A percentile compares a stretch with the other conserved stretches of the same genome.
Conservation (phyloP, 1,284 basidiomycete genomes). For the Cutaneotrichosporon sp. region DNA sequence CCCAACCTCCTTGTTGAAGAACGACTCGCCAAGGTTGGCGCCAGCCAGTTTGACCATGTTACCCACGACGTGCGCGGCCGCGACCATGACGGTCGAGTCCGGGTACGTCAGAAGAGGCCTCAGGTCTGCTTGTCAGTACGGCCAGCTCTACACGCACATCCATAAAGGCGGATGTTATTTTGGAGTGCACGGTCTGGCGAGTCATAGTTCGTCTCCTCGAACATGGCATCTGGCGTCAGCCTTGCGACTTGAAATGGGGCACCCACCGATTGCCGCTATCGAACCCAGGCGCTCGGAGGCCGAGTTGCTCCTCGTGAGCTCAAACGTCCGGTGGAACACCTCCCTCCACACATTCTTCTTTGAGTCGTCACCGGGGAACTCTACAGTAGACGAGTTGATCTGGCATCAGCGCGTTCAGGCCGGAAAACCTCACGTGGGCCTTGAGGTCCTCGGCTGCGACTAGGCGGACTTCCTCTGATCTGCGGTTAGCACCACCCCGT, state of each 20-base stretch:
- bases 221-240: constrained; percentile 38
- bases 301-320: constrained; percentile 55
- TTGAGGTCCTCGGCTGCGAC: constrained; percentile 36
- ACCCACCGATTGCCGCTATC: constrained; percentile 54
- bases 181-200: constrained; percentile 49
- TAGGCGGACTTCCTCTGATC: constrained; percentile 22
- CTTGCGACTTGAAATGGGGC: background rate
- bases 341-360: constrained; percentile 53
- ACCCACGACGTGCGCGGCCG: constrained; percentile 48
- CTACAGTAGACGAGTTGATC: constrained; percentile 45
- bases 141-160: constrained; percentile 37
- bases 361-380: constrained; percentile 50
- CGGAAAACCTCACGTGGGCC: constrained; percentile 30
- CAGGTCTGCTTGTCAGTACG: constrained; percentile 35
- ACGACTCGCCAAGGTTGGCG: constrained; percentile 47
- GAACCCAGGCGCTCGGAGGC: constrained; percentile 55
- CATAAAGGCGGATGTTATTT: constrained; percentile 49
- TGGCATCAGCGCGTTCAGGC: constrained; percentile 12
- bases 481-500: background rate
- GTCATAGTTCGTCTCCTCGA: constrained; percentile 47
- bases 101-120: constrained; percentile 48
- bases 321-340: constrained; percentile 56
- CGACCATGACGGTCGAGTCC: constrained; percentile 52
- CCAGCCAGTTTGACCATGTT: constrained; percentile 52
- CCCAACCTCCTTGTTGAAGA: constrained; percentile 51